phyloP scores from a whole-genome alignment of 805 yeast species.

The Candida rishiriensis region DNA sequence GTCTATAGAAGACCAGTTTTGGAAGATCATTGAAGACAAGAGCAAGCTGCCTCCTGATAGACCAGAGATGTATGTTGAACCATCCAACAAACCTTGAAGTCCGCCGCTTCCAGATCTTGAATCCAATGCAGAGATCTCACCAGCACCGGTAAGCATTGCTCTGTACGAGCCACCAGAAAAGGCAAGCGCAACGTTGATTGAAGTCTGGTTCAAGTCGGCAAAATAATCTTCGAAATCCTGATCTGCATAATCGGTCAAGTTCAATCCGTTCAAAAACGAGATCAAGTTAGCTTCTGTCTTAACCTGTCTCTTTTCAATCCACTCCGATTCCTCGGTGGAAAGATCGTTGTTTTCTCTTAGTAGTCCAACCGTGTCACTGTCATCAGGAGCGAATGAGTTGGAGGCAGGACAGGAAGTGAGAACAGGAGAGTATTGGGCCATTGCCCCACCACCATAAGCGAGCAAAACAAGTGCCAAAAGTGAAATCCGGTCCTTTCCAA shows the following conservation, averaged over 20 bases:
- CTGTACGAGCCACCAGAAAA: slow-evolving; percentile 85
- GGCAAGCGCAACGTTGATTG: slow-evolving; percentile 52
- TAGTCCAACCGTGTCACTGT: slow-evolving; percentile 10
- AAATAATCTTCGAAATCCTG: slow-evolving; percentile 35
- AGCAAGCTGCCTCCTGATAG: slow-evolving; percentile 80
- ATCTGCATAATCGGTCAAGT: slow-evolving; percentile 41
- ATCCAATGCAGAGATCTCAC: slow-evolving; percentile 74
- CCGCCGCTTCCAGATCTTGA: slow-evolving; percentile 50
- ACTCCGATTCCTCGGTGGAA: slow-evolving; percentile 44
- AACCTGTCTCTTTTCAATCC: slow-evolving; percentile 45
- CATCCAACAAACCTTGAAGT: slow-evolving; percentile 59
- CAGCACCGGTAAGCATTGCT: slow-evolving; percentile 81
- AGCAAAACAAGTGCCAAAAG: slow-evolving; percentile 36
- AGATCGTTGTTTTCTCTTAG: slow-evolving; percentile 42
- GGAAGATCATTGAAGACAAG: slow-evolving; percentile 58
- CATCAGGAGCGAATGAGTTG: slow-evolving; percentile 11
- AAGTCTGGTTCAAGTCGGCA: slow-evolving; percentile 25
- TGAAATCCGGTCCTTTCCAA: slow-evolving; percentile 9
- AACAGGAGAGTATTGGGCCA: too few species aligned
- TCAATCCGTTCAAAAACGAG: slow-evolving; percentile 40
- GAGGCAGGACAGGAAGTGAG: slow-evolving; percentile 26
- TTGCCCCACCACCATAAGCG: too few species aligned
- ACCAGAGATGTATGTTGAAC: slow-evolving; percentile 67
- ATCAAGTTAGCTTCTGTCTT: slow-evolving; percentile 40
- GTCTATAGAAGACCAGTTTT: slow-evolving; percentile 66